Evolutionary conservation across 179 eudicot species (phyloP).

Genomic region (Heliamphora pulchella): DNA sequence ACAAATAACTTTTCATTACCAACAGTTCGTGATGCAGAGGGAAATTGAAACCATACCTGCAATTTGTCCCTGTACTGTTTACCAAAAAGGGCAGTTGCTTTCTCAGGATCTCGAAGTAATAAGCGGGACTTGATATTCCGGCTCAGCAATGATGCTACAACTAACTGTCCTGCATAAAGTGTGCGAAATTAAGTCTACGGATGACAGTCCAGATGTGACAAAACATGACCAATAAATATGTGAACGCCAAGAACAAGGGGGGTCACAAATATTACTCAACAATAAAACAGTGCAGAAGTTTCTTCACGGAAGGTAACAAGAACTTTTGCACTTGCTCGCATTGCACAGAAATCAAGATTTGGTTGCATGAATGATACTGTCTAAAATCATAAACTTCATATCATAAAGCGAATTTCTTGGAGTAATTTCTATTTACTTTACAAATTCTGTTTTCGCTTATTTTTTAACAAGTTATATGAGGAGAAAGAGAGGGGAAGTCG

Average conservation of each 20-base stretch:
- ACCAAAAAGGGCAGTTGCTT: slow-evolving; percentile 75
- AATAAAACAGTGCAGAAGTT: background rate
- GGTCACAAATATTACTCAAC: background rate
- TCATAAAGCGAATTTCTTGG: background rate
- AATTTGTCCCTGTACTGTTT: slow-evolving; percentile 62
- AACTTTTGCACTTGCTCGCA: background rate
- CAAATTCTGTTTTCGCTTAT: background rate
- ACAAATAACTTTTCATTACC: background rate
- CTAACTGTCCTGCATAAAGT: slow-evolving; percentile 59
- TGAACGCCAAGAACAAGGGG: background rate
- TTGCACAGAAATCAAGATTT: background rate
- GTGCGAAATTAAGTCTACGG: background rate
- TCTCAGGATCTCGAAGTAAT: slow-evolving; percentile 75
- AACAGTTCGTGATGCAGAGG: background rate
- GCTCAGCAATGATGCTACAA: slow-evolving; percentile 78
- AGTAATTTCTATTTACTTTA: background rate
- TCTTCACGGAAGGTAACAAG: background rate
- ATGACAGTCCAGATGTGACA: background rate
- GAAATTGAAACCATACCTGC: slow-evolving; percentile 39
- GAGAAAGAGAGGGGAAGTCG: background rate
- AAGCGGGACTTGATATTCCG: slow-evolving; percentile 68
- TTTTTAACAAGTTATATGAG: background rate
- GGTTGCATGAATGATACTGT: background rate
- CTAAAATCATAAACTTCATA: background rate
- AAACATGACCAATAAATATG: background rate